These are phyloP conservation scores for sweet orange (Citrus sinensis) DNA, from an alignment of 345 rosid species.

Conservation along the genomic window DNA sequence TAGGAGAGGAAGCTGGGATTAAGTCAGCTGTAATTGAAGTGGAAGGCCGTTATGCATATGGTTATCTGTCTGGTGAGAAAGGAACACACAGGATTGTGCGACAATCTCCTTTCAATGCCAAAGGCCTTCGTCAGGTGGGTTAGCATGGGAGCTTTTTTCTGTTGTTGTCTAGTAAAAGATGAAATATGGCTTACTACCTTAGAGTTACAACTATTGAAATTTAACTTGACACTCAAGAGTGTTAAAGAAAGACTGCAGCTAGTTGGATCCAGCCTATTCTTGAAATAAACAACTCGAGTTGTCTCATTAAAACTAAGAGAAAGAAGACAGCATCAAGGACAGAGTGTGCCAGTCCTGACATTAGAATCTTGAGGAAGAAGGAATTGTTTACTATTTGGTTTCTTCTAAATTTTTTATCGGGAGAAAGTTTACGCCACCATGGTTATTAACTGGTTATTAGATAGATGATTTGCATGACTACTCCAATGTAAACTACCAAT, in stretches of 20 bases:
- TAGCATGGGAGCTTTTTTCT: background rate
- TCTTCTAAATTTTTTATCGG: background rate
- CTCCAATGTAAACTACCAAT: background rate
- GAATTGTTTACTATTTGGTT: background rate
- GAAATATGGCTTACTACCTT: background rate
- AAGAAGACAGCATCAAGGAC: too few relatives aligned
- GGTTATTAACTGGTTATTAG: background rate
- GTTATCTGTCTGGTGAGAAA: conserved; percentile 90
- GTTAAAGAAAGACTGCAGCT: background rate
- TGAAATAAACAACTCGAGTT: too few relatives aligned
- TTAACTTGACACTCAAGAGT: background rate
- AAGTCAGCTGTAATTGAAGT: conserved; percentile 86
- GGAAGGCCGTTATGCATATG: conserved; percentile 89
- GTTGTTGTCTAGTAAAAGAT: background rate
- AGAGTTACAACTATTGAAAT: background rate
- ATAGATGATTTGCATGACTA: background rate
- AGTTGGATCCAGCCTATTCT: too few relatives aligned
- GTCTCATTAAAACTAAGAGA: too few relatives aligned
- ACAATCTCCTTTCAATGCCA: conserved; percentile 97
- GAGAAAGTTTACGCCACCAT: background rate
- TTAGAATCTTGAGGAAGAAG: background rate
- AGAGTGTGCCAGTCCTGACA: too few relatives aligned
- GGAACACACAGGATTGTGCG: conserved; percentile 94
- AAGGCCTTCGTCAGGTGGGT: conserved; percentile 93
- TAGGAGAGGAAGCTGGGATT: conserved; percentile 97